Base-by-base conservation (phyloP, 2,329 filamentous ascomycete species). In the Claviceps citrina region DNA sequence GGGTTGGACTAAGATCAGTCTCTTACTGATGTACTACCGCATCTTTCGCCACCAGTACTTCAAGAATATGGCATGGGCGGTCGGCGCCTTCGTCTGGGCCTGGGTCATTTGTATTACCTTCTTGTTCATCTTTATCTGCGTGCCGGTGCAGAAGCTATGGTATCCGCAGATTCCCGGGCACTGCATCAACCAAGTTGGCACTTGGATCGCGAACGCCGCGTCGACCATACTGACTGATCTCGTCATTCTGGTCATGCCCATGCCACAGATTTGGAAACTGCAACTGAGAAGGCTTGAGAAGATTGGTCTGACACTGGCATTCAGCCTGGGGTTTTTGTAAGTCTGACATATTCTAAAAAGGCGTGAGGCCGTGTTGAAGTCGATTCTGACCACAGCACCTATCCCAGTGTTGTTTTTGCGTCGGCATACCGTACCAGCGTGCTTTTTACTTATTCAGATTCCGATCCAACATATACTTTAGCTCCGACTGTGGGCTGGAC, bases 11-110 rank as follows among this genome's bases (percentile, higher is more conserved):
- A 73, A 71, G 46, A 40, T 70, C 12, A 63, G 62, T 38, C 55
- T 72, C 18, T 48, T 73, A 33, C 51, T 70, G 31, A 68, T 72
- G 65, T 71, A 71, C 54, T 62, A 61, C 47, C 66, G 67, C 48
- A 68, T 72, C 45, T 72, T 72, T 50, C 64, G 56, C 16, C 54
- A 64, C 4, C 54, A 55, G 0, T 59, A 57, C 42, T 65, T 70
- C 44, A 61, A 62, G 47, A 61, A 54, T 43, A 59, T 59, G 48
- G 58, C 59, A 1, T 62, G 58, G 47, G 48, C 53, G 3, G 56
- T 70, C 5, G 63, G 59, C 7, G 43, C 47, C 13, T 61, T 72
- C 6, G 58, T 65, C 28, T 56, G 70, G 42, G 51, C 53, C 18
- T 72, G 69, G 67, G 61, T 62, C 24, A 52, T 71, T 25, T 57